These are phyloP conservation scores for Leccinum ochraceum DNA, from an alignment of 768 basidiomycete species.

Conservation along the genomic window DNA sequence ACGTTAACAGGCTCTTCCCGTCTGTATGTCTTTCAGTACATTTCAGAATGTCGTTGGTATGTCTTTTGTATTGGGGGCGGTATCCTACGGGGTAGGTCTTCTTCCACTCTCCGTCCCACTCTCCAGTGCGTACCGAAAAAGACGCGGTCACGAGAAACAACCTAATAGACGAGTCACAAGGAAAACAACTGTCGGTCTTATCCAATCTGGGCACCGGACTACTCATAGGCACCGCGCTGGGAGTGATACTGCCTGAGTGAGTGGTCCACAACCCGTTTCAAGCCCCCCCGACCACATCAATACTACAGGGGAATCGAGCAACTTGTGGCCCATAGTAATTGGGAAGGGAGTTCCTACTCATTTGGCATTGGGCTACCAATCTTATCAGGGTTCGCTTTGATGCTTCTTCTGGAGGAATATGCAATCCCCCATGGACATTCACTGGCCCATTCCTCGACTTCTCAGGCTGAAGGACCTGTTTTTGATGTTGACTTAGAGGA, in stretches of 20 bases:
- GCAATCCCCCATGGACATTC: constrained; percentile 51
- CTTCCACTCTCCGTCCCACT: constrained; percentile 74
- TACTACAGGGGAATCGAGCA: constrained; percentile 71
- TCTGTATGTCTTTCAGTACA: constrained; percentile 25
- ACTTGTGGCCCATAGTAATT: constrained; percentile 39
- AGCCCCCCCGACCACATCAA: not conserved
- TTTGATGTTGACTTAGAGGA: constrained; percentile 69
- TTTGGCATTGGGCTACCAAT: constrained; percentile 62
- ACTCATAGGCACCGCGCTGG: constrained; percentile 85
- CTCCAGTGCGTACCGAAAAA: constrained; percentile 48
- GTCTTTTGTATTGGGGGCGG: constrained; percentile 59
- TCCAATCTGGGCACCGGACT: constrained; percentile 77
- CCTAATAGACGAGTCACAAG: constrained; percentile 38
- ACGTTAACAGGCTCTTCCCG: not conserved
- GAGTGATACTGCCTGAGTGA: constrained; percentile 92
- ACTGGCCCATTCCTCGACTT: constrained; percentile 19
- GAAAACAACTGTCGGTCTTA: constrained; percentile 46
- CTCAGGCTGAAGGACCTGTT: constrained; percentile 23
- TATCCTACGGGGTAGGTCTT: constrained; percentile 70
- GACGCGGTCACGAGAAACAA: constrained; percentile 2
- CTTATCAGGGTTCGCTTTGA: constrained; percentile 55
- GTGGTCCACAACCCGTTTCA: constrained; percentile 31
- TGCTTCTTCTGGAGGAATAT: constrained; percentile 68
- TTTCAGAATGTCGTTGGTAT: constrained; percentile 39
- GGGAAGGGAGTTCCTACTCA: constrained; percentile 43